These are phyloP conservation scores for Vitis hybrid DNA, from an alignment of 177 flowering plant genomes.

Conservation along the genomic window DNA sequence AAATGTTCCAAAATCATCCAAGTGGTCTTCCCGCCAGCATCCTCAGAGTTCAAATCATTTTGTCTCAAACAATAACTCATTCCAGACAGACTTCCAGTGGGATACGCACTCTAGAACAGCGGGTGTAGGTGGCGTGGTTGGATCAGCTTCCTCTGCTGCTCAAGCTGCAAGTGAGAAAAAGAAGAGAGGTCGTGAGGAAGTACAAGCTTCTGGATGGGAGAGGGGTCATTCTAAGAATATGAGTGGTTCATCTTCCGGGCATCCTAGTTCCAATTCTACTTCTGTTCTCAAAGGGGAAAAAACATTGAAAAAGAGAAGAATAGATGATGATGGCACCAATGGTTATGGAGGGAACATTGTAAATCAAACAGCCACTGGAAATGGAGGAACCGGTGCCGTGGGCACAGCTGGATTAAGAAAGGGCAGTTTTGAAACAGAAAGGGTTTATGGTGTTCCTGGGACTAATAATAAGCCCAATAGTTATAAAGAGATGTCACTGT, in stretches of 20 bases:
- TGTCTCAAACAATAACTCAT: conserved; percentile 14
- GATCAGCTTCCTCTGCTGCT: conserved; percentile 31
- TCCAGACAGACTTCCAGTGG: conserved; percentile 27
- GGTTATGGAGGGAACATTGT: conserved; percentile 14
- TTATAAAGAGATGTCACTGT: conserved; percentile 37
- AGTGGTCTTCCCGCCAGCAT: conserved; percentile 27
- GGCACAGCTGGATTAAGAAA: conserved; percentile 23
- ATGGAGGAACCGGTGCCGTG: conserved; percentile 16
- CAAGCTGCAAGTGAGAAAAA: conserved; percentile 43
- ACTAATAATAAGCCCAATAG: conserved; percentile 19
- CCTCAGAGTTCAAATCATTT: conserved; percentile 27
- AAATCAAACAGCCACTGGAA: conserved; percentile 25
- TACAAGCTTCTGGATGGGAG: conserved; percentile 26
- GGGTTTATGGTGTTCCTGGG: conserved; percentile 23
- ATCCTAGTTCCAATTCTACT: conserved; percentile 1
- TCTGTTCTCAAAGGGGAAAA: conserved; percentile 19
- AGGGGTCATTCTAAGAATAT: conserved; percentile 20
- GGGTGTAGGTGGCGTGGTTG: conserved; percentile 22
- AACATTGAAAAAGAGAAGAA: conserved; percentile 28
- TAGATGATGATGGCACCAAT: conserved; percentile 22
- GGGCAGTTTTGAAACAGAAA: conserved; percentile 14
- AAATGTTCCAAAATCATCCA: conserved; percentile 37
- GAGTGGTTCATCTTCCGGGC: conserved; percentile 6
- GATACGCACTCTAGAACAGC: conserved; percentile 26
- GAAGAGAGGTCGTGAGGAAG: conserved; percentile 51